phyloP scores from a whole-genome alignment of 805 yeast species.

The Wickerhamiella hasegawae region DNA sequence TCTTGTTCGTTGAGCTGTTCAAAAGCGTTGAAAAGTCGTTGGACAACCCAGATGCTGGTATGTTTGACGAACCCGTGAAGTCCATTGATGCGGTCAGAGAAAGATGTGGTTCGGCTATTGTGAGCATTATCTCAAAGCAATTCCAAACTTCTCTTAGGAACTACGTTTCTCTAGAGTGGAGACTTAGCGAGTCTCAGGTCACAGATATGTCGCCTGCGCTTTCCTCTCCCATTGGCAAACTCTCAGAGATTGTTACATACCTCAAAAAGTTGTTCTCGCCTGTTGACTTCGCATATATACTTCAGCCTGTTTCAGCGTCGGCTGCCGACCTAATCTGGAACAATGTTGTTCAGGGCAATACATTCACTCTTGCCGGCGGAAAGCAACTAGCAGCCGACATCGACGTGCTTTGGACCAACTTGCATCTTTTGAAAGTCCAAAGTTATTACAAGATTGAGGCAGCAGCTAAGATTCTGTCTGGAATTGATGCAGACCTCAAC shows the following conservation, averaged over 20 bases:
- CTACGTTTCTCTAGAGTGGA: slow-evolving; percentile 9
- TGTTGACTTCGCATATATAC: slow-evolving; percentile 19
- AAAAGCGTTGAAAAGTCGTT: background rate
- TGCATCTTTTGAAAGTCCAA: background rate
- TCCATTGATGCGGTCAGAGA: slow-evolving; percentile 5
- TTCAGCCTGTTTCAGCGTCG: slow-evolving; percentile 16
- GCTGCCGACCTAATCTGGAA: slow-evolving; percentile 25
- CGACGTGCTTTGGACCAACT: slow-evolving; percentile 17
- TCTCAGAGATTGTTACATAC: slow-evolving; percentile 13
- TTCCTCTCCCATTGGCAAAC: slow-evolving; percentile 7
- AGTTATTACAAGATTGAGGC: background rate
- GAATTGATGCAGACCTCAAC: background rate
- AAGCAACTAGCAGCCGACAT: slow-evolving; percentile 22
- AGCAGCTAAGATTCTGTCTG: background rate
- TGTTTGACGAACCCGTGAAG: slow-evolving; percentile 1
- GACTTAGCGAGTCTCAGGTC: background rate
- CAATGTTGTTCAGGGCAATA: slow-evolving; percentile 25
- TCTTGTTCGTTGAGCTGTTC: background rate
- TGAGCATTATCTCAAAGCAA: slow-evolving; percentile 3
- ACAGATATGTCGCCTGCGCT: background rate
- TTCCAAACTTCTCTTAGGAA: slow-evolving; percentile 4
- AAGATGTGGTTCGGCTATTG: slow-evolving; percentile 4
- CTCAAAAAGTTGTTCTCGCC: slow-evolving; percentile 20
- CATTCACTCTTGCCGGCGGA: slow-evolving; percentile 24
- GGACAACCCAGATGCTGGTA: background rate